Conservation (phyloP, 129 eudicot species). For the Flaveria brownii region DNA sequence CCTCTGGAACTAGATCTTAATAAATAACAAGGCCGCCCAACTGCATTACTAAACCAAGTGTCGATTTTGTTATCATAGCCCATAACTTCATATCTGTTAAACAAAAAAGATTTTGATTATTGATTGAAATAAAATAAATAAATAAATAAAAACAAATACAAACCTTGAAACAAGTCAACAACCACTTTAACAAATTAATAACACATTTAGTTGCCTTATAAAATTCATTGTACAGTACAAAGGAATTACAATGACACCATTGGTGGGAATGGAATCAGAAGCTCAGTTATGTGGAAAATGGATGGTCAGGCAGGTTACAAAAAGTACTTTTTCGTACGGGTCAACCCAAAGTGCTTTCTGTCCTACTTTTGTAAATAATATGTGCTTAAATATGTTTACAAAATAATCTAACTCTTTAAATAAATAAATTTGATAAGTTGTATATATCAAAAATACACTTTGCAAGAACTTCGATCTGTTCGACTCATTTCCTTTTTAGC, state of each 20-base stretch:
- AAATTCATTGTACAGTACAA: background rate
- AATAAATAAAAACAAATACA: background rate
- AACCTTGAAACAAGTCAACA: background rate
- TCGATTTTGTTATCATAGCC: conserved; percentile 61
- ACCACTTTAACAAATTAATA: background rate
- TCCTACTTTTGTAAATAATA: too few relatives aligned
- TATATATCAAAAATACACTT: background rate
- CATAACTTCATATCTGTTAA: conserved; percentile 65
- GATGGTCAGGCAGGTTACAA: too few relatives aligned
- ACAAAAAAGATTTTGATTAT: background rate
- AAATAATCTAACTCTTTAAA: too few relatives aligned
- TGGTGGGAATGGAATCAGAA: conserved; percentile 13
- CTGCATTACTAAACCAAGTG: conserved; percentile 79
- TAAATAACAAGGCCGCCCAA: conserved; percentile 83
- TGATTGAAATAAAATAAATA: background rate
- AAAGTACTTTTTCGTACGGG: too few relatives aligned
- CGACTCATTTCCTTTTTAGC: background rate
- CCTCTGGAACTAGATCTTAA: conserved; percentile 46
- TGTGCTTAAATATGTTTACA: too few relatives aligned
- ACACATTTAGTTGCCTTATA: background rate
- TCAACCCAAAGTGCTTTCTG: too few relatives aligned
- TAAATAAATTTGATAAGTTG: background rate
- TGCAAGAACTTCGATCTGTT: background rate
- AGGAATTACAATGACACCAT: background rate
- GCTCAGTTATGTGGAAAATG: background rate